Evolutionary conservation across 2,329 filamentous ascomycete genomes (phyloP).

Genomic region (Fusarium domesticum): DNA sequence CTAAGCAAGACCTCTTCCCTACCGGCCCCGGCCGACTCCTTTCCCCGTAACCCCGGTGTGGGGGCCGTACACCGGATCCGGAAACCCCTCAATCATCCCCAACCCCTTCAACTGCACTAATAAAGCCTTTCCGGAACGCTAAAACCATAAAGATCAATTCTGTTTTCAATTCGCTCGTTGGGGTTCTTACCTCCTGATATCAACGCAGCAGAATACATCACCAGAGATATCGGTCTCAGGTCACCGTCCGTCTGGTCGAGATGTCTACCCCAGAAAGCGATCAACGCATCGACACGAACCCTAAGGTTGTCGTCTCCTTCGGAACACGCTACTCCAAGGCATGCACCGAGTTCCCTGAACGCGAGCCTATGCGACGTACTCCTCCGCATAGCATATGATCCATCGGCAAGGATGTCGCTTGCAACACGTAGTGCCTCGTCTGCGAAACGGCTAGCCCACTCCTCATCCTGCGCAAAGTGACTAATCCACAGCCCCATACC

Average conservation of each 20-base stretch:
- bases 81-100: background rate
- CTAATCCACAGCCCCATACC: conserved; percentile 59
- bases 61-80: too few relatives aligned
- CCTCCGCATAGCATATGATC: conserved; percentile 23
- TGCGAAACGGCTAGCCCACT: conserved; percentile 45
- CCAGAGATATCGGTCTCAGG: conserved; percentile 51
- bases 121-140: conserved; percentile 10
- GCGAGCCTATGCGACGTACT: conserved; percentile 38
- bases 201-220: conserved; percentile 56
- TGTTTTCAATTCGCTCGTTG: accelerated
- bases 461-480: conserved; percentile 48
- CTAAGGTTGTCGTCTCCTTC: conserved; percentile 33
- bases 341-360: conserved; percentile 55
- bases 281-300: conserved; percentile 25
- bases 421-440: conserved; percentile 29
- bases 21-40: too few relatives aligned
- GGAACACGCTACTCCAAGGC: conserved; percentile 45
- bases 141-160: background rate
- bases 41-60: too few relatives aligned
- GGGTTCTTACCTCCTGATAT: conserved; percentile 50
- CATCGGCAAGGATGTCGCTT: conserved; percentile 18
- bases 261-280: conserved; percentile 36
- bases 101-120: background rate
- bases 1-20: too few relatives aligned
- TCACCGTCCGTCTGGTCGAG: conserved; percentile 38